A percentile compares a stretch with the other conserved stretches of the same genome.
phyloP scores from a whole-genome alignment of 2,329 filamentous ascomycete genomes.

The Sclerotinia trifoliorum region DNA sequence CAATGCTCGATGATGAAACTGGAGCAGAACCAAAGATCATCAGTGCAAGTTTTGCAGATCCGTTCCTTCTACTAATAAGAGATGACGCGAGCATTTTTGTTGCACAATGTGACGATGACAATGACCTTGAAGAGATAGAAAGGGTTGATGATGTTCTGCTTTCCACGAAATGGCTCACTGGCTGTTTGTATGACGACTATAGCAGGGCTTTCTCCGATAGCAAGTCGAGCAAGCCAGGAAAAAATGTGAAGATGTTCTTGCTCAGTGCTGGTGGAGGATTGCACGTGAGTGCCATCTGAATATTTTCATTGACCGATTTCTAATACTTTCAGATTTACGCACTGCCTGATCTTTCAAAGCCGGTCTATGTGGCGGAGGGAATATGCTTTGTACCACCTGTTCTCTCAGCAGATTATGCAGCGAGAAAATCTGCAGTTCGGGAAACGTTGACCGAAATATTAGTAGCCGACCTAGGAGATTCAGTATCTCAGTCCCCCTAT shows the following conservation, averaged over 20 bases:
- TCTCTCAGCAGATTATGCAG: slow-evolving; percentile 68
- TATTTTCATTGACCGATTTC: neutral
- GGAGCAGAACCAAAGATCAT: slow-evolving; percentile 76
- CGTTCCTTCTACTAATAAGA: slow-evolving; percentile 77
- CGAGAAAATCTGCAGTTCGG: slow-evolving; percentile 67
- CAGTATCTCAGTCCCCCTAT: slow-evolving; percentile 68
- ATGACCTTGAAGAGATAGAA: slow-evolving; percentile 82
- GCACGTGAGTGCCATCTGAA: slow-evolving; percentile 54
- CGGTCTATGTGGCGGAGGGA: slow-evolving; percentile 73
- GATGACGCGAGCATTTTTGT: slow-evolving; percentile 81
- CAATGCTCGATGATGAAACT: slow-evolving; percentile 87
- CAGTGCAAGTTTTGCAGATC: slow-evolving; percentile 81
- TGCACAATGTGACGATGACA: slow-evolving; percentile 73
- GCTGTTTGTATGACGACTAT: slow-evolving; percentile 75
- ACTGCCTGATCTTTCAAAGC: slow-evolving; percentile 68
- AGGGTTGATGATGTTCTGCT: slow-evolving; percentile 56
- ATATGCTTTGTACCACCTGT: slow-evolving; percentile 75
- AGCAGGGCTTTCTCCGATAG: slow-evolving; percentile 53
- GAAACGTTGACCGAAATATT: slow-evolving; percentile 77
- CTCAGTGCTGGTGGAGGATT: slow-evolving; percentile 73
- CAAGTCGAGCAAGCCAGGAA: slow-evolving; percentile 43
- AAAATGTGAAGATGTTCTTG: slow-evolving; percentile 70
- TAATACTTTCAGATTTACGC: slow-evolving; percentile 62
- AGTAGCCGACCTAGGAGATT: slow-evolving; percentile 81
- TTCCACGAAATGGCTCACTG: slow-evolving; percentile 74